Evolutionary conservation across 2,329 filamentous ascomycete species (phyloP).

Genomic region (Claviceps paspali): DNA sequence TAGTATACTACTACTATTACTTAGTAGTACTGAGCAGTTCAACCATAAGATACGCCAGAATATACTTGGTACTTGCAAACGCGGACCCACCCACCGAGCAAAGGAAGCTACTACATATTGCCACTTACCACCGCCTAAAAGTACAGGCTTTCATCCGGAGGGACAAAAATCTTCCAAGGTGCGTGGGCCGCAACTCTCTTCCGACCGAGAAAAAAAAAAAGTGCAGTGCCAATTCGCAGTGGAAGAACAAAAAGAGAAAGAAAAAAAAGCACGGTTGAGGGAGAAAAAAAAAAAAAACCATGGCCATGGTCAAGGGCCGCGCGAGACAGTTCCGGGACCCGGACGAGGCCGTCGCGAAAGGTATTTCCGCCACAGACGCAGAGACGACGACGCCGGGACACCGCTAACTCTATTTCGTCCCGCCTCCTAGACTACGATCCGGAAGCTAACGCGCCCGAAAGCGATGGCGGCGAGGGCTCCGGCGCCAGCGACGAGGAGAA

Average conservation of each 20-base stretch:
- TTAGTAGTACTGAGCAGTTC: neutral
- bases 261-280: too few relatives aligned
- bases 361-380: slow-evolving; percentile 23
- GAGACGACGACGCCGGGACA: too few relatives aligned
- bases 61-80: too few relatives aligned
- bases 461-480: slow-evolving; percentile 36
- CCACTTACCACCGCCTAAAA: slow-evolving; percentile 35
- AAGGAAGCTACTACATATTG: slow-evolving; percentile 23
- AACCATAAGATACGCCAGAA: too few relatives aligned
- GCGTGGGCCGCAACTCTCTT: slow-evolving; percentile 12
- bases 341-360: slow-evolving; percentile 45
- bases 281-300: slow-evolving; percentile 17
- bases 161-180: slow-evolving; percentile 16
- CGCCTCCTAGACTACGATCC: slow-evolving; percentile 58
- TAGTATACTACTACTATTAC: too few relatives aligned
- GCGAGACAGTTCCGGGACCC: slow-evolving; percentile 47
- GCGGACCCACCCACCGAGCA: neutral
- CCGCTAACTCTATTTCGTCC: neutral
- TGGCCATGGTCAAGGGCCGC: slow-evolving; percentile 36
- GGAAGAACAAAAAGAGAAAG: too few relatives aligned
- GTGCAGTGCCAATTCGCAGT: too few relatives aligned
- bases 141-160: slow-evolving; percentile 17
- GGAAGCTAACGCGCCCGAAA: slow-evolving; percentile 47
- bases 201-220: slow-evolving; percentile 1
- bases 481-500: slow-evolving; percentile 34